A percentile compares a stretch with the other conserved stretches of the same genome.
Conservation (phyloP, 805 yeast genomes). For the Yarrowia sp. region DNA sequence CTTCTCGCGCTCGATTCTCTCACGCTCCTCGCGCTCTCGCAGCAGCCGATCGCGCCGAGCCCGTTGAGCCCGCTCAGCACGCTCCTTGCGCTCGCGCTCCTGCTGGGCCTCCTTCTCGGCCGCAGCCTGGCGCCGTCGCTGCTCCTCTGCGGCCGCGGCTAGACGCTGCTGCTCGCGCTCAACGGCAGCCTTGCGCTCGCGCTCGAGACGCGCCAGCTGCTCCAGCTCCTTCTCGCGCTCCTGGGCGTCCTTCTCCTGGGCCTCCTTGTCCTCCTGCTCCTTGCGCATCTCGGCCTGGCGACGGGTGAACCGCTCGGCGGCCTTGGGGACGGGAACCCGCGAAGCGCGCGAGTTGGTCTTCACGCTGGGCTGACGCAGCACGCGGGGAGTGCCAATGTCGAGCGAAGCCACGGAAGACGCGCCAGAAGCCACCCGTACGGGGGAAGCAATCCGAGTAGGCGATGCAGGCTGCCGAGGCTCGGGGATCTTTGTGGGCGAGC, state of each 20-base stretch:
- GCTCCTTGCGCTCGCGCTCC: slow-evolving; percentile 14
- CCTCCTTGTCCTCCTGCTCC: background rate
- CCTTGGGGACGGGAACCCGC: slow-evolving; percentile 17
- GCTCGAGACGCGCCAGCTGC: too few species aligned
- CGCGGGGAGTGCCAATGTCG: background rate
- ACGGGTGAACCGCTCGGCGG: slow-evolving; percentile 10
- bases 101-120: slow-evolving; percentile 10
- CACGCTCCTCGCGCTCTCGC: slow-evolving; percentile 10
- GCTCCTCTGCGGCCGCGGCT: background rate
- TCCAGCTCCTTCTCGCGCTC: background rate
- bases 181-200: background rate
- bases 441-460: slow-evolving; percentile 3
- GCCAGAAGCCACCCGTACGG: slow-evolving; percentile 1
- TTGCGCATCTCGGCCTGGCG: slow-evolving; percentile 3
- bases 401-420: background rate
- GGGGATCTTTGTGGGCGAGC: slow-evolving; percentile 8
- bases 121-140: background rate
- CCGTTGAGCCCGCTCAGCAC: slow-evolving; percentile 14
- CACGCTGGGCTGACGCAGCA: slow-evolving; percentile 13
- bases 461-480: slow-evolving; percentile 23
- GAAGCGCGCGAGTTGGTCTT: background rate
- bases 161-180: background rate
- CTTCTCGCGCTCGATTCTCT: background rate
- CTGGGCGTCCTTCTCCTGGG: background rate
- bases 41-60: background rate